Base-by-base conservation (phyloP, 1,284 basidiomycete genomes). In the Phylloboletellus chloephorus region DNA sequence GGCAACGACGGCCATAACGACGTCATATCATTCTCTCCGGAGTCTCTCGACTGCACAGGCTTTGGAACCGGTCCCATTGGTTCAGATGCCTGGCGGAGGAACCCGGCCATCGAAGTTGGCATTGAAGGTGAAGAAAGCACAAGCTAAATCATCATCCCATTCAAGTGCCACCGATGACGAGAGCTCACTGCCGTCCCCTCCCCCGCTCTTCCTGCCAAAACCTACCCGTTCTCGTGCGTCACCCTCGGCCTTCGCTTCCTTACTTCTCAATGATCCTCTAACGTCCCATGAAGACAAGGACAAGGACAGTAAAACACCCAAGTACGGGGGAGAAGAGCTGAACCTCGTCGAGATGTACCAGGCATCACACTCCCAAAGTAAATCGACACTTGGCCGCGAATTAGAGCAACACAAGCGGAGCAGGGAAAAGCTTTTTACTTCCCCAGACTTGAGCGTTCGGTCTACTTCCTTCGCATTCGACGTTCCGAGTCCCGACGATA, bases 401-500 rank as follows among this genome's bases (percentile, higher is more conserved):
- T 20, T 37, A 31, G 50, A 45, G 7, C 43, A 47, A 23, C 37
- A 34, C 28, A 47, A 36, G 30, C 44, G 43, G 20, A 36, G 31
- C 45, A 38, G 31, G 22, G 33, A 7, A 36, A 48, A 45, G 6
- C 20, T 32, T 13, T 29, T 39, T n/a, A 47, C 41, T 20, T 49
- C 53, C 12, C 55, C 59, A 23, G 48, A 61, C 45, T 25, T 57
- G 28, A 44, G 41, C 43, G 50, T 26, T 47, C 66, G 19, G 30
- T 48, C 67, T 9, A 53, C 58, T 19, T 64, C 67, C 2, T 89
- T 87, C 56, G 68, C 76, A 7, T 92, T 92, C 53, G 78, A 88
- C 47, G 71, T 72, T 17, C 88, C 87, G n/a, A 93, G 89, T 58
- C 90, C 91, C 9, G 90, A 94, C 52, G 90, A 94, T 54, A 65